Base-by-base conservation (phyloP, 2,329 filamentous ascomycete genomes). In the Zymoseptoria ardabiliae region DNA sequence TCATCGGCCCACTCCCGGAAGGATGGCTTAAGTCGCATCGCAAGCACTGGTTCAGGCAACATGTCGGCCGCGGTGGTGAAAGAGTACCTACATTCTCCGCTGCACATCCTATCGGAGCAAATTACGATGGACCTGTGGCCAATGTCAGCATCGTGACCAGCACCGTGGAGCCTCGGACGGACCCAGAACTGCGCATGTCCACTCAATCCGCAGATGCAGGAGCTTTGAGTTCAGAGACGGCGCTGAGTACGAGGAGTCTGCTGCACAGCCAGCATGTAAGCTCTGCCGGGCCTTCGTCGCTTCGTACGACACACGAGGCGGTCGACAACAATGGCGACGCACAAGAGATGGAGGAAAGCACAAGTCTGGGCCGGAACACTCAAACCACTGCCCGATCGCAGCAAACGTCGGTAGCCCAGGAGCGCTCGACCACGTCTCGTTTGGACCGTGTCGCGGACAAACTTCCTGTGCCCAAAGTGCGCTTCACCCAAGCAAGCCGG, bases 1-100 rank as follows among this genome's bases (percentile, higher is more conserved):
- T 87, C 72, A 84, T 87, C 60, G 85, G 85, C 0, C 85, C 85
- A 41, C 83, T 87, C 41, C 85, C 85, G 51, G 81, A 84, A 66
- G 83, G 82, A 58, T 87, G 85, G 85, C 76, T 86, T 57, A 82
- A 82, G 65, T 82, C 79, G 61, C 82, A 86, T 70, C 78, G 83
- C 56, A 84, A 84, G 66, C 79, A 82, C 59, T 87, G 85, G 85
- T 86, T 85, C 72, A 81, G 76, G 65, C 73, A 77, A 66, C 77
- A 79, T 63, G 69, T 78, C 21, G 76, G 72, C 73, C 74, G 66
- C 73, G 58, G 64, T 23, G 58, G 54, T 51, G 61, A 58, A 54
- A 61, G 66, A 56, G 56, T 61, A 9, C 64, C 67, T 13, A 70
- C 69, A 7, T 71, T 70, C 59, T 69, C 65, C 8, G 69, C 69